Evolutionary conservation across 2,329 filamentous ascomycete genomes (phyloP).

Genomic region (Clonostachys rosea): DNA sequence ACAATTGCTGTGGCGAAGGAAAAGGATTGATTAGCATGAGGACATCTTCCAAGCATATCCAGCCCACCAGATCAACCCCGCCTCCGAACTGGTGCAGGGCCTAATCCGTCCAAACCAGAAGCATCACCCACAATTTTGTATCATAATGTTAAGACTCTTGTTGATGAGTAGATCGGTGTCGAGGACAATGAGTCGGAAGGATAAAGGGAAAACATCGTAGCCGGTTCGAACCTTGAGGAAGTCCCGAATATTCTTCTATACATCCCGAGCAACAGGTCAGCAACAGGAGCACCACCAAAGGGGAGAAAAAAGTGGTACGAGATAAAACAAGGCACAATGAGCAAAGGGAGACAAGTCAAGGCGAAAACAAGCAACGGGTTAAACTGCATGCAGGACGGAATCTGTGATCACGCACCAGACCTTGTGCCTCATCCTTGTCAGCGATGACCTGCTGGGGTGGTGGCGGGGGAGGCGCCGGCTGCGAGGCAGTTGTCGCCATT

Average conservation of each 20-base stretch:
- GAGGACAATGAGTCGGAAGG: constrained; percentile 91
- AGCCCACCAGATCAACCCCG: too few species aligned
- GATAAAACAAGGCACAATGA: neutral
- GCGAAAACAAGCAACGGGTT: neutral
- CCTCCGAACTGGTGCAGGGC: too few species aligned
- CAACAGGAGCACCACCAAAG: neutral
- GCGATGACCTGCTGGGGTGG: constrained; percentile 46
- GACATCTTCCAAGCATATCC: neutral
- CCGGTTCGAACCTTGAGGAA: constrained; percentile 95
- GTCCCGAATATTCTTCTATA: constrained; percentile 72
- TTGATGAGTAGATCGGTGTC: constrained; percentile 94
- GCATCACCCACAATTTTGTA: constrained; percentile 72
- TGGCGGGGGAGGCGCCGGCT: neutral
- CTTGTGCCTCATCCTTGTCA: constrained; percentile 74
- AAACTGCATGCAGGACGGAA: too few species aligned
- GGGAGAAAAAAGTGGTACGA: neutral
- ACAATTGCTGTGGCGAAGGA: constrained; percentile 68
- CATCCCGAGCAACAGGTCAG: constrained; percentile 6
- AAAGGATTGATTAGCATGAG: constrained; percentile 8
- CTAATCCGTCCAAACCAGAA: too few species aligned
- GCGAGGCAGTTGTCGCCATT: constrained; percentile 20
- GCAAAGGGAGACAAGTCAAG: neutral
- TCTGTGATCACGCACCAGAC: constrained; percentile 54
- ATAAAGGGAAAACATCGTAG: constrained; percentile 95
- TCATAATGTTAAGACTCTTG: constrained; percentile 92